These are phyloP conservation scores for Striga hermonthica DNA, from an alignment of 305 asterid species.

Conservation along the genomic window DNA sequence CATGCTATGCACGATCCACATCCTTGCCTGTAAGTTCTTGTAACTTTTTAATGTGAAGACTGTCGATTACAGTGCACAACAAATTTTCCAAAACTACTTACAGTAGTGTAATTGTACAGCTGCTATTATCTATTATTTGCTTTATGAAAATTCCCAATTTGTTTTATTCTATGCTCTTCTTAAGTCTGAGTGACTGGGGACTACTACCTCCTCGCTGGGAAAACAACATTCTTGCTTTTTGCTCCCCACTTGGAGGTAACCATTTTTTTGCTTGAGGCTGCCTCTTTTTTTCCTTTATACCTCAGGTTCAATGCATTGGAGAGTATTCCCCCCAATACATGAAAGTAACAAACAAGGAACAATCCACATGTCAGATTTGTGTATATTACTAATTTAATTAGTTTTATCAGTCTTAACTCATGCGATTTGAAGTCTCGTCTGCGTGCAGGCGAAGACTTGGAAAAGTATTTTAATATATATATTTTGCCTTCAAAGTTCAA, in stretches of 20 bases:
- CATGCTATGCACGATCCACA: constrained; percentile 39
- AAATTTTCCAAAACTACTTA: constrained; percentile 18
- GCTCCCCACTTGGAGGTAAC: too few relatives aligned
- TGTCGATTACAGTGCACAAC: neutral
- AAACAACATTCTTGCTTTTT: too few relatives aligned
- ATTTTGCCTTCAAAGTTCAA: too few relatives aligned
- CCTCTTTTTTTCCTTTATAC: too few relatives aligned
- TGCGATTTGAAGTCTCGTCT: neutral
- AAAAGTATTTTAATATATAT: too few relatives aligned
- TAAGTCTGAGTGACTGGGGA: too few relatives aligned
- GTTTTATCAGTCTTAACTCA: neutral
- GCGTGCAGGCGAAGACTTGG: neutral
- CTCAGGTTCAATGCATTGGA: too few relatives aligned
- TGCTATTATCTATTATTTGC: constrained; percentile 6
- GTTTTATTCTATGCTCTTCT: constrained; percentile 16
- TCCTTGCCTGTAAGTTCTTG: constrained; percentile 87
- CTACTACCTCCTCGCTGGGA: too few relatives aligned
- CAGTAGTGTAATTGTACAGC: constrained; percentile 12
- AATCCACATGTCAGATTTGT: too few relatives aligned
- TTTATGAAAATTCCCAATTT: neutral
- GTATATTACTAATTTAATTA: neutral
- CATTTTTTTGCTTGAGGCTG: too few relatives aligned
- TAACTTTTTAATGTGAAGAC: constrained; percentile 41
- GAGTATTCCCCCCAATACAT: too few relatives aligned
- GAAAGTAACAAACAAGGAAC: too few relatives aligned